Evolutionary conservation across 352 stramenopile genomes (phyloP), one percentile per base, ranked within the genome.

Genomic region (Phytophthora pseudosyringae): DNA sequence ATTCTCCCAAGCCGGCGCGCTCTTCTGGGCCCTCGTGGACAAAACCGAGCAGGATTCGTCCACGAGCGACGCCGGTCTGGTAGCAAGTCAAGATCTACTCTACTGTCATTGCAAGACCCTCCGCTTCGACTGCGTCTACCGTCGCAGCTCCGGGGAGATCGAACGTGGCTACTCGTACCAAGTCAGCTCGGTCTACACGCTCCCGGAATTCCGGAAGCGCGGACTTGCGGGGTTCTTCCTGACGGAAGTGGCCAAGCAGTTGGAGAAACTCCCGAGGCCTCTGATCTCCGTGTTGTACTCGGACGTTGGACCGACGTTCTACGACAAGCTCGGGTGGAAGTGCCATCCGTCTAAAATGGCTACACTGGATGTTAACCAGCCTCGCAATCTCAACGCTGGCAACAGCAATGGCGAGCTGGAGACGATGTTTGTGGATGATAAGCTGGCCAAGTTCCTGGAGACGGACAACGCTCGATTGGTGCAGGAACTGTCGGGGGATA

Each of bases 11-110:
- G 53, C 54, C 10, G 71, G 75, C 8, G 73, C 80, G 11, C 71
- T 86, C 61, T 89, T 81, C 72, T 89, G 76, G 75, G 80, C 76
- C 1, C 75, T 88, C 0, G 78, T 89, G 4, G 72, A 78, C 46
- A 60, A 60, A 16, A 33, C 32, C 26, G 71, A 74, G 5, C 29
- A 47, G 5, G 56, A 56, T 26, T 46, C 58, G n/a, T 47, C 59
- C 11, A 51, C 43, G 1, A 62, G 71, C 36, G 68, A 82, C 28
- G 48, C 39, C 0, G 56, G 18, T 3, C 47, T 80, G 2, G 57
- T 62, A 8, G 45, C 73, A 18, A 62, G 59, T 21, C 50, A 48
- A 39, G 54, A 72, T 31, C 10, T 60, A 7, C 76, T 89, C 28
- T 64, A 71, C 12, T 85, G 68, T 35, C 80, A 87, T 45, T 87